Conservation (phyloP, 202 grass and related monocot genomes). For the Panicum hallii region DNA sequence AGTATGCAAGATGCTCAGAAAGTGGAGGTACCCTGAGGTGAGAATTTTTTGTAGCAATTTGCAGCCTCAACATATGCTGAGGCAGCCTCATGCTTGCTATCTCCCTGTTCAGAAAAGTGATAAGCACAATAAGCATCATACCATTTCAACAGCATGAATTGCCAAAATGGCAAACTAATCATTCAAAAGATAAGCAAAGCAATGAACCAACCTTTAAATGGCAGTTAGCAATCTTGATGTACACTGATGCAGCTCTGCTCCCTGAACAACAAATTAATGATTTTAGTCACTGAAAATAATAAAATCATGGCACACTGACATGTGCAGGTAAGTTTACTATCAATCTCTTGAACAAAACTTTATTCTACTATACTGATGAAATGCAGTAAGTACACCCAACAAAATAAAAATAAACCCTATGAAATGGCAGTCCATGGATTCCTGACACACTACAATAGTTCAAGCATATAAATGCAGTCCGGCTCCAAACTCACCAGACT, state of each 20-base stretch:
- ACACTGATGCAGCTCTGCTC: slow-evolving; percentile 85
- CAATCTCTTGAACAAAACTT: slow-evolving; percentile 7
- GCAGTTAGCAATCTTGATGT: slow-evolving; percentile 82
- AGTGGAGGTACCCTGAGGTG: slow-evolving; percentile 57
- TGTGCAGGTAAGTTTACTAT: not conserved
- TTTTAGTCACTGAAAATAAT: slow-evolving; percentile 22
- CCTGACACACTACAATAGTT: not conserved
- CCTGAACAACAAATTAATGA: slow-evolving; percentile 60
- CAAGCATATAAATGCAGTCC: not conserved
- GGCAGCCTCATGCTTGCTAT: slow-evolving; percentile 93
- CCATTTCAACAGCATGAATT: slow-evolving; percentile 28
- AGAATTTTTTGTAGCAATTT: slow-evolving; percentile 97
- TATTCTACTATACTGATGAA: not conserved
- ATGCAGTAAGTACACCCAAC: not conserved
- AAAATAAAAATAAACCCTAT: not conserved
- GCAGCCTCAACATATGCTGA: slow-evolving; percentile 81
- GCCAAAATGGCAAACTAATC: slow-evolving; percentile 27
- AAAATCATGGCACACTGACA: not conserved
- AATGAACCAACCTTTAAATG: slow-evolving; percentile 70
- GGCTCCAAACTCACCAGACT: not conserved
- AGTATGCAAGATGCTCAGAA: not conserved
- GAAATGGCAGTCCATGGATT: not conserved
- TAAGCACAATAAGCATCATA: slow-evolving; percentile 34
- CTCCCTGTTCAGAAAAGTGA: slow-evolving; percentile 60
- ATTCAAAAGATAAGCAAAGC: not conserved